These are phyloP conservation scores for Hymenoscyphus fraxineus DNA, from an alignment of 2,329 filamentous ascomycete genomes.

Conservation along the genomic window DNA sequence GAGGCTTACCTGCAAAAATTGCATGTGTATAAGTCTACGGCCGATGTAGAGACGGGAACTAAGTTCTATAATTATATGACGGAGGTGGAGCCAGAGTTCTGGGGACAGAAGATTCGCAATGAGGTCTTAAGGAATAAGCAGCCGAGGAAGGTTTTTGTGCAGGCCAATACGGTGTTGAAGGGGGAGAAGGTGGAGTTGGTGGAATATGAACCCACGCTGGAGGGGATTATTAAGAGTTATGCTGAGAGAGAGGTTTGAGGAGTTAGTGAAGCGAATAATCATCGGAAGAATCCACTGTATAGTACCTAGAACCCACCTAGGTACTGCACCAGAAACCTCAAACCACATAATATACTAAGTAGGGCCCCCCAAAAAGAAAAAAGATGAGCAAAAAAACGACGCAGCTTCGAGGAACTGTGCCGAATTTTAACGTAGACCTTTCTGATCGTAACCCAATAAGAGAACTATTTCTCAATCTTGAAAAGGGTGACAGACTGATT, in stretches of 20 bases:
- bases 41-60: conserved; percentile 73
- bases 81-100: conserved; percentile 75
- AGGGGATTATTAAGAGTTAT: conserved; percentile 82
- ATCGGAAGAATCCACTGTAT: too few species aligned
- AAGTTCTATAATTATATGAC: conserved; percentile 83
- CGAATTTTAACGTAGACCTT: too few species aligned
- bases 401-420: too few species aligned
- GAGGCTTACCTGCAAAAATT: conserved; percentile 85
- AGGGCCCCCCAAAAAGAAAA: too few species aligned
- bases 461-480: too few species aligned
- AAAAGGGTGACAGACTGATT: too few species aligned
- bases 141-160: conserved; percentile 87
- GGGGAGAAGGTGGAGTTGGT: conserved; percentile 69
- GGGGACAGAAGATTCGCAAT: conserved; percentile 73
- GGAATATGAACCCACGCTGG: conserved; percentile 78
- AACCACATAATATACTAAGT: too few species aligned
- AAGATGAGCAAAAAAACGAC: too few species aligned
- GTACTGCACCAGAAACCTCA: too few species aligned
- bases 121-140: conserved; percentile 74
- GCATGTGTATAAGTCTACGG: conserved; percentile 88
- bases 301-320: too few species aligned
- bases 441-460: too few species aligned
- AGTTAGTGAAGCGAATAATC: not conserved
- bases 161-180: conserved; percentile 80
- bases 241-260: conserved; percentile 49